phyloP scores from a whole-genome alignment of 345 rosid genomes.

The Citrus mangshanensis region DNA sequence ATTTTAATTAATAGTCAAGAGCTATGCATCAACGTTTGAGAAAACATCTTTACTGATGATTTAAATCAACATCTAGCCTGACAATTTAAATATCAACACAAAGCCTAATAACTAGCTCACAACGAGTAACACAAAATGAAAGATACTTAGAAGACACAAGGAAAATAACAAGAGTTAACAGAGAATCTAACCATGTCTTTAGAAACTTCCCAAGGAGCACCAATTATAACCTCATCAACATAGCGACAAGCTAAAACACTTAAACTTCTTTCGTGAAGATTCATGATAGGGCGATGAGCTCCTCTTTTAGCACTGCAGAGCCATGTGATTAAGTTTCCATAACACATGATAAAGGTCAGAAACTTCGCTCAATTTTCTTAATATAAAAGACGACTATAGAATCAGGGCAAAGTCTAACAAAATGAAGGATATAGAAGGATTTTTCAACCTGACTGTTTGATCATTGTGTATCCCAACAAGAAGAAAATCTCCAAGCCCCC shows the following conservation, averaged over 20 bases:
- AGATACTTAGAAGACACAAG: neutral
- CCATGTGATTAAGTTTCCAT: neutral
- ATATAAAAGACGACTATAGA: neutral
- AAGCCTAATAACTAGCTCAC: neutral
- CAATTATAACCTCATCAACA: constrained; percentile 80
- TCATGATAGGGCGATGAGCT: constrained; percentile 72
- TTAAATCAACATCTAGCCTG: neutral
- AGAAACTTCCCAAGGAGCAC: constrained; percentile 73
- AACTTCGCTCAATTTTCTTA: neutral
- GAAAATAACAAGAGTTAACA: neutral
- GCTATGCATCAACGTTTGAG: neutral
- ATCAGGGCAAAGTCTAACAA: neutral
- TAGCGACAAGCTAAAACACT: constrained; percentile 74
- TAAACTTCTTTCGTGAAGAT: constrained; percentile 79
- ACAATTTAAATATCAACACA: neutral
- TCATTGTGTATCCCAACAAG: constrained; percentile 76
- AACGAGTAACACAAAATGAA: neutral
- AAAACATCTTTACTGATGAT: neutral
- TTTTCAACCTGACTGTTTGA: constrained; percentile 55
- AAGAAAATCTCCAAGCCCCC: constrained; percentile 76
- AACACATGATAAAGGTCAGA: neutral
- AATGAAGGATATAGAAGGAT: neutral
- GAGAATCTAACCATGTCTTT: constrained; percentile 58
- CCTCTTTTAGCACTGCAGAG: constrained; percentile 65
- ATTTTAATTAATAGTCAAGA: neutral